These are phyloP conservation scores for Crithidia thermophila DNA, from an alignment of 208 protist genomes.

Conservation along the genomic window DNA sequence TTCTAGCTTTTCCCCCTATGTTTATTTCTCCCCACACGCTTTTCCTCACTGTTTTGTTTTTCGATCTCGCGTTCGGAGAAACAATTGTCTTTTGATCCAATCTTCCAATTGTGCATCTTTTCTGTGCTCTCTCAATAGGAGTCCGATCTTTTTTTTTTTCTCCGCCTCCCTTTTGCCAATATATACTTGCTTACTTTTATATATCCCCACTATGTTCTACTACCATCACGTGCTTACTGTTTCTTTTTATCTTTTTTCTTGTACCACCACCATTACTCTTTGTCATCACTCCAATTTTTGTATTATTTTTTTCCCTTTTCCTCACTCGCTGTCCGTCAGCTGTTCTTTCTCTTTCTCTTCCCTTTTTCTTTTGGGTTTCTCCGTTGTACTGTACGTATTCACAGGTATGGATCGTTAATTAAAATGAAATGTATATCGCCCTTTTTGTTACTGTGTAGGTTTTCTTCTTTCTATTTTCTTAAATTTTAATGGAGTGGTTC, in stretches of 20 bases:
- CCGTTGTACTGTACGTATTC: constrained; percentile 11
- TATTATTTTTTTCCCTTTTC: constrained; percentile 2
- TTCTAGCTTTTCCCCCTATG: too few species aligned
- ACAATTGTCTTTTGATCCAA: too few species aligned
- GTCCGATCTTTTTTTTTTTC: constrained; percentile 13
- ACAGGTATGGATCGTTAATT: background rate
- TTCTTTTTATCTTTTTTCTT: constrained; percentile 12
- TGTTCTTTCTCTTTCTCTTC: background rate
- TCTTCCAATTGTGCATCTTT: too few species aligned
- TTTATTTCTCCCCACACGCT: too few species aligned
- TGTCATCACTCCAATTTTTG: background rate
- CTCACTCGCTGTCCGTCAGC: background rate
- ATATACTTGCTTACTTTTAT: too few species aligned
- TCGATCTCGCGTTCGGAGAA: too few species aligned
- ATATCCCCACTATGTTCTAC: too few species aligned
- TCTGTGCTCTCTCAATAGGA: too few species aligned
- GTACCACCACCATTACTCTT: background rate
- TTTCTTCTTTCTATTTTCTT: background rate
- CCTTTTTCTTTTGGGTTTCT: constrained; percentile 17
- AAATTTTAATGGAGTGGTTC: too few species aligned
- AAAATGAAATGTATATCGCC: background rate
- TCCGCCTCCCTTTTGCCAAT: background rate
- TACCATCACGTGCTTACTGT: constrained; percentile 1
- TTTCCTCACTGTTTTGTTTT: too few species aligned
- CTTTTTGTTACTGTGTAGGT: constrained; percentile 7